phyloP scores from a whole-genome alignment of 352 stramenopile genomes.

The Pythium insidiosum region DNA sequence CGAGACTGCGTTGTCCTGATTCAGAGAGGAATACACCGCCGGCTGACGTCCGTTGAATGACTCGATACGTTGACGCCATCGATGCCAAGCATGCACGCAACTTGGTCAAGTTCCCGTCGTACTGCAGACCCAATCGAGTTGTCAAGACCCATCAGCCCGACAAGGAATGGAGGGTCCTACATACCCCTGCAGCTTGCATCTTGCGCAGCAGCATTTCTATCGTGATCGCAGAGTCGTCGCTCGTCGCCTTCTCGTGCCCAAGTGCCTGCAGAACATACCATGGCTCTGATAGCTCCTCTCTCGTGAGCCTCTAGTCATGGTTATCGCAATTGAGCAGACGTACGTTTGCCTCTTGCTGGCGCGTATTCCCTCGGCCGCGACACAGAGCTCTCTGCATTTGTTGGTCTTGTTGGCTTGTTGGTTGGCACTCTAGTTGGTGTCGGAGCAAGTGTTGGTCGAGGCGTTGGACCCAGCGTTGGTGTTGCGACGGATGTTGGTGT shows the following conservation, averaged over 20 bases:
- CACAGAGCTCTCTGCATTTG: neutral
- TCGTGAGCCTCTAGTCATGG: no score
- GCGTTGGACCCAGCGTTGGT: no score
- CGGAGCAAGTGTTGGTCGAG: neutral
- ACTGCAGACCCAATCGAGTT: no score
- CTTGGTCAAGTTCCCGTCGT: slow-evolving; percentile 35
- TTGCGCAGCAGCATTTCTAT: slow-evolving; percentile 30
- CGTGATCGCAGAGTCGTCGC: slow-evolving; percentile 25
- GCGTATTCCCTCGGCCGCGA: slow-evolving; percentile 23
- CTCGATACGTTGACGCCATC: slow-evolving; percentile 48
- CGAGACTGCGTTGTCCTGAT: slow-evolving; percentile 36
- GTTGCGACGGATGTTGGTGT: neutral
- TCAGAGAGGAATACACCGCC: slow-evolving; percentile 49
- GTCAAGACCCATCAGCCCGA: neutral
- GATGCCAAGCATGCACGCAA: slow-evolving; percentile 46
- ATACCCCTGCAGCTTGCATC: slow-evolving; percentile 43
- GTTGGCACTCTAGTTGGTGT: neutral
- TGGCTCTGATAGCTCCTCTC: no score
- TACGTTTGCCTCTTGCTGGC: slow-evolving; percentile 58
- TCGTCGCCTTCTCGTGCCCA: slow-evolving; percentile 23
- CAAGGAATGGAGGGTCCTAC: slow-evolving; percentile 1
- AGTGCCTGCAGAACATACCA: slow-evolving; percentile 69
- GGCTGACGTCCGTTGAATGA: slow-evolving; percentile 31
- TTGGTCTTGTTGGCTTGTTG: neutral
- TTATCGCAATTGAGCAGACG: neutral